phyloP scores from a whole-genome alignment of 164 flowering plant genomes.

The Nymphaea thermarum region DNA sequence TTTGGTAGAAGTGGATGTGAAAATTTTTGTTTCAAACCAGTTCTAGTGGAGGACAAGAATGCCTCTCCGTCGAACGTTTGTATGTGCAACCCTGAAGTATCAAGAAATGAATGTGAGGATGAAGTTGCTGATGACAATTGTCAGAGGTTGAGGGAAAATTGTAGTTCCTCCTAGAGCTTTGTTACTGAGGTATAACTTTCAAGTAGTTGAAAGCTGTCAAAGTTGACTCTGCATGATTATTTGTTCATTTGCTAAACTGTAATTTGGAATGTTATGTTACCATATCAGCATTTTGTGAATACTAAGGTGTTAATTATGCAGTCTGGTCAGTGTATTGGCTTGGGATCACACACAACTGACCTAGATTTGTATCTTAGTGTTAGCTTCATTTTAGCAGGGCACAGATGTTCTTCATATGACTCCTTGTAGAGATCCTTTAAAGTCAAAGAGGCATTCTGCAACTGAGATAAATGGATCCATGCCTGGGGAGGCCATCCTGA shows the following conservation, averaged over 20 bases:
- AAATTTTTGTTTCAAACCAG: background rate
- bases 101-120: background rate
- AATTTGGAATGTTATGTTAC: no score
- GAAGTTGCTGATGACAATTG: background rate
- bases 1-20: slow-evolving; percentile 56
- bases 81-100: background rate
- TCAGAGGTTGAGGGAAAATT: background rate
- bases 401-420: background rate
- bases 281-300: no score
- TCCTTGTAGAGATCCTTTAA: background rate
- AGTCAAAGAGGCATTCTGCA: background rate
- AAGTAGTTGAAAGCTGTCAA: no score
- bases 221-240: no score
- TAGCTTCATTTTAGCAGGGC: background rate
- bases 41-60: background rate
- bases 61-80: background rate
- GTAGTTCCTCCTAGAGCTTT: background rate
- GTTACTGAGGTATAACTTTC: background rate
- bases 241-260: no score
- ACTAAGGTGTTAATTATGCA: background rate
- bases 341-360: no score
- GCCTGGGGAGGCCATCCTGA: background rate
- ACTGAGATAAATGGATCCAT: background rate
- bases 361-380: background rate
- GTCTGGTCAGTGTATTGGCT: background rate